These are phyloP conservation scores for Kwoniella dendrophila DNA, from an alignment of 768 basidiomycete species.

Conservation along the genomic window DNA sequence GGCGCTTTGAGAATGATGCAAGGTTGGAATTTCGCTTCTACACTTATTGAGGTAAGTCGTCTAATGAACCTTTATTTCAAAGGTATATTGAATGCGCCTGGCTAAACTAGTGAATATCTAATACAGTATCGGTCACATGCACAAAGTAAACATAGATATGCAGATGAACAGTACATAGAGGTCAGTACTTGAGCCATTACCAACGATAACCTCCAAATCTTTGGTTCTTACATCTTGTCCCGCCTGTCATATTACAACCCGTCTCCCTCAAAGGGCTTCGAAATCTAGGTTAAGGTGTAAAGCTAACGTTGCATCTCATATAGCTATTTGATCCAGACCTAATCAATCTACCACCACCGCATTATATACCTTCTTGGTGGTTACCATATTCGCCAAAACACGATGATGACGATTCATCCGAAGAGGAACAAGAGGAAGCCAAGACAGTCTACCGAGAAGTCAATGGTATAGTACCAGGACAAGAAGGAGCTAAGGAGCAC, in stretches of 20 bases:
- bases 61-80: too few relatives aligned
- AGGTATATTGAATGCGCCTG: neutral
- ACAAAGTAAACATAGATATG: slow-evolving; percentile 48
- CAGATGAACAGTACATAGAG: slow-evolving; percentile 55
- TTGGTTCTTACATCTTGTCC: neutral
- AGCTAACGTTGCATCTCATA: too few relatives aligned
- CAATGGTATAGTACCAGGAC: slow-evolving; percentile 20
- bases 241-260: too few relatives aligned
- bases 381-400: slow-evolving; percentile 6
- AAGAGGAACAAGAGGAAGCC: slow-evolving; percentile 7
- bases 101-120: too few relatives aligned
- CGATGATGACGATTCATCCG: slow-evolving; percentile 23
- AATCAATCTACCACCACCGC: slow-evolving; percentile 42
- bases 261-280: too few relatives aligned
- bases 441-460: slow-evolving; percentile 7
- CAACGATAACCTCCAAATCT: too few relatives aligned
- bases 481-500: slow-evolving; percentile 18
- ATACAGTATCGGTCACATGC: slow-evolving; percentile 50
- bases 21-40: slow-evolving; percentile 53
- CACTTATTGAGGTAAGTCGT: slow-evolving; percentile 45
- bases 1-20: slow-evolving; percentile 48
- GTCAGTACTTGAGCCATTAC: slow-evolving; percentile 21
- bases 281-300: too few relatives aligned
- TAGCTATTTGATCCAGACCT: slow-evolving; percentile 52
- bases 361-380: slow-evolving; percentile 37